Evolutionary conservation across 768 basidiomycete species (phyloP).

Genomic region (Baorangia bicolor): DNA sequence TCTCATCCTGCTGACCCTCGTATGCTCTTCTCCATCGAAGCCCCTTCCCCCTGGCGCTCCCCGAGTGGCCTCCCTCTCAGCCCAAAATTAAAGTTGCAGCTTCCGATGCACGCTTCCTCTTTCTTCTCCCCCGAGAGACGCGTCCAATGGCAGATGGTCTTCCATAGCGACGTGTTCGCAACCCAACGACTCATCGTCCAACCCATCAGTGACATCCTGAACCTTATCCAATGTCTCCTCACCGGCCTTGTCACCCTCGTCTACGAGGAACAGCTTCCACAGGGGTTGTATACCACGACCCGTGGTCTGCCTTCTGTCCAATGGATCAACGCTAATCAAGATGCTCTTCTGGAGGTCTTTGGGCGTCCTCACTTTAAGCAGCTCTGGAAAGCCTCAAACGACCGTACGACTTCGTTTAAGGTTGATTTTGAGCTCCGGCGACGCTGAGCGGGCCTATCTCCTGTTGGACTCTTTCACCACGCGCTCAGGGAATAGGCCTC

Average conservation of each 20-base stretch:
- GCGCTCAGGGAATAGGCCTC: conserved; percentile 5
- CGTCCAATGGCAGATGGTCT: conserved; percentile 90
- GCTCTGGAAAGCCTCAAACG: conserved; percentile 69
- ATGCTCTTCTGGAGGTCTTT: conserved; percentile 67
- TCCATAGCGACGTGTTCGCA: conserved; percentile 75
- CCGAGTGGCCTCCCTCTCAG: conserved; percentile 73
- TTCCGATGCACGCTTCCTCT: conserved; percentile 77
- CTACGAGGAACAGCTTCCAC: conserved; percentile 71
- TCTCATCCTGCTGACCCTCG: conserved; percentile 57
- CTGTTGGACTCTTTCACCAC: conserved; percentile 7
- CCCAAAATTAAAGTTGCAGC: conserved; percentile 67
- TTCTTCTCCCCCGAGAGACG: conserved; percentile 85
- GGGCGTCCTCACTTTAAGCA: conserved; percentile 70
- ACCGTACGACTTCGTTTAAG: conserved; percentile 70
- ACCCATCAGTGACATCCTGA: conserved; percentile 68
- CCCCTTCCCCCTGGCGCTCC: conserved; percentile 75
- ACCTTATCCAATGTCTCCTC: conserved; percentile 68
- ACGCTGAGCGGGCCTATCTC: conserved; percentile 28
- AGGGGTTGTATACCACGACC: conserved; percentile 70
- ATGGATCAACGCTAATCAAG: conserved; percentile 73
- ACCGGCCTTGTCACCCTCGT: conserved; percentile 70
- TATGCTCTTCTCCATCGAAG: conserved; percentile 79
- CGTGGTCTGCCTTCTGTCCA: conserved; percentile 75
- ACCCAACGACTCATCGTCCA: conserved; percentile 65
- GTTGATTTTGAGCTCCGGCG: conserved; percentile 57